Base-by-base conservation (phyloP, 75 land plant genomes). In the Pinus taeda region DNA sequence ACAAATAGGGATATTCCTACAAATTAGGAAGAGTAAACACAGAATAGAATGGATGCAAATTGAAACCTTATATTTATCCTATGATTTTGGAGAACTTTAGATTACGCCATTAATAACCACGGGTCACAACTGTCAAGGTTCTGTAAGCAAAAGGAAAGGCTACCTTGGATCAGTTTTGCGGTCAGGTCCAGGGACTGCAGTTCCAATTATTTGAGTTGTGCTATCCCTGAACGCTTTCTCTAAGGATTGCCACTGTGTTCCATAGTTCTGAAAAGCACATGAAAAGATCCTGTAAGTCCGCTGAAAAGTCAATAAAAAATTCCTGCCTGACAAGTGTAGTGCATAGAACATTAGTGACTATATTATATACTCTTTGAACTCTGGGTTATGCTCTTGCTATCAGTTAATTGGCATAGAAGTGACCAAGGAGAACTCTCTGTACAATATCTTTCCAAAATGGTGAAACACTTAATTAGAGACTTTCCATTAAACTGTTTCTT, bases 171-270 rank as follows among this genome's bases (percentile, higher is more conserved):
- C 79, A 57, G 5, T 18, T 57, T 45, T 75, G 14, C 59, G 79
- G 42, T 74, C 39, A 30, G 80, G 57, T n/a, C 20, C 78, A 59
- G 59, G 79, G 12, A 79, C 59, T 59, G 79, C 79, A 57, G 77
- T 33, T 49, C 36, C 80, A 79, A 79, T 79, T 57, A 79, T 79
- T 30, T 79, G 80, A 79, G 80, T 57, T 36, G 78, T 20, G 29
- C 79, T 36, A n/a, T 79, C 80, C 26, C 80, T 79, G 78, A 79
- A 79, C 15, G 59, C 36, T 29, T 57, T 55, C n/a, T 79, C 79
- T 45, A 79, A 42, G 57, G 77, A 57, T n/a, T 79, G 60, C 80
- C 80, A 79, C 15, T 79, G 79, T 22, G 79, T n/a, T 57, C 80
- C 80, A 75, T 69, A 69, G 71, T 69, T 69, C 71, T 69, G 71